Percentiles rank a stretch among this genome's conserved stretches.
Evolutionary conservation across 306 rosid genomes (phyloP).

Genomic region (Abrus pulchellus): DNA sequence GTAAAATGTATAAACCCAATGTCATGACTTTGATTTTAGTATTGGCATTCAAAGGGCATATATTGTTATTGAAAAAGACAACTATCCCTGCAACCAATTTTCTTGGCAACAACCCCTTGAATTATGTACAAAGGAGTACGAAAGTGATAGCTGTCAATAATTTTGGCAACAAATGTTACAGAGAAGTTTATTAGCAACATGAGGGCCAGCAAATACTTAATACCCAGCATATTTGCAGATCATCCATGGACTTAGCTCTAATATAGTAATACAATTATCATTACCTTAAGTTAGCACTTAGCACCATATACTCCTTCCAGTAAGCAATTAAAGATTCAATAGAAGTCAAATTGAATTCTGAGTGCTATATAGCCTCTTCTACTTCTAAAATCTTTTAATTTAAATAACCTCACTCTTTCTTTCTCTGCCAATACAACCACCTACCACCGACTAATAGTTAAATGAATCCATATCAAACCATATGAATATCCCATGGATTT

Average conservation of each 20-base stretch:
- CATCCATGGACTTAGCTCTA: background rate
- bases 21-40: constrained; percentile 8
- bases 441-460: constrained; percentile 25
- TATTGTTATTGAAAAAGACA: background rate
- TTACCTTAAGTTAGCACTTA: constrained; percentile 13
- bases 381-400: constrained; percentile 14
- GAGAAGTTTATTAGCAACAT: constrained; percentile 1
- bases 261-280: constrained; percentile 5
- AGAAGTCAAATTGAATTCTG: constrained; percentile 12
- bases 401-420: constrained; percentile 18
- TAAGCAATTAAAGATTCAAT: constrained; percentile 8
- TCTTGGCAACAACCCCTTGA: background rate
- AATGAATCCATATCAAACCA: constrained; percentile 29
- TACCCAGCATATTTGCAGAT: constrained; percentile 14
- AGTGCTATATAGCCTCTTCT: constrained; percentile 9
- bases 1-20: constrained; percentile 49
- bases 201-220: background rate
- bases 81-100: background rate
- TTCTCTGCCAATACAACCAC: constrained; percentile 19
- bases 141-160: constrained; percentile 10
- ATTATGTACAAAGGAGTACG: constrained; percentile 33
- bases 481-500: constrained; percentile 29
- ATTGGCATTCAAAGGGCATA: constrained; percentile 30
- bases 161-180: constrained; percentile 21
- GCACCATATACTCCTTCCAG: constrained; percentile 10